phyloP scores from a whole-genome alignment of 257 asterid genomes.

The Hygrophila difformis region DNA sequence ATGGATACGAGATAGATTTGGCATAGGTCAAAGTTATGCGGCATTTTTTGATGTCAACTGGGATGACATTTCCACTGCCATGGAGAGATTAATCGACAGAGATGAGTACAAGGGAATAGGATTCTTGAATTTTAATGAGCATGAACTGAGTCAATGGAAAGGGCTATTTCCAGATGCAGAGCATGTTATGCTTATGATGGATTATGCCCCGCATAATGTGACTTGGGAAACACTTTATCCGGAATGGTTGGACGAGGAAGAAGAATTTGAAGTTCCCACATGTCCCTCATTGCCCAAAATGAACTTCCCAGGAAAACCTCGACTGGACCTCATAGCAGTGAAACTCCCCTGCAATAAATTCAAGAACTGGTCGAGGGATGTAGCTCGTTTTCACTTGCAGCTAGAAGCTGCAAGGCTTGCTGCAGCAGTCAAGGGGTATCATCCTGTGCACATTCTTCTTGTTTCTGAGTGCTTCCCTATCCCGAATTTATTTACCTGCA shows the following conservation, averaged over 20 bases:
- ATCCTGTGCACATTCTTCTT: conserved; percentile 56
- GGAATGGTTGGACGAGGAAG: conserved; percentile 96
- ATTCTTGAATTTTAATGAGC: conserved; percentile 60
- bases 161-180: conserved; percentile 62
- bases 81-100: conserved; percentile 40
- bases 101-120: conserved; percentile 64
- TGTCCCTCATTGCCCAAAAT: conserved; percentile 69
- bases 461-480: conserved; percentile 74
- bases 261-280: conserved; percentile 72
- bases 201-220: conserved; percentile 38
- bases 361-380: conserved; percentile 70
- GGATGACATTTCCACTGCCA: conserved; percentile 53
- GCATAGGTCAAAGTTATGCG: conserved; percentile 38
- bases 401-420: conserved; percentile 80
- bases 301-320: conserved; percentile 50
- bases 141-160: conserved; percentile 56
- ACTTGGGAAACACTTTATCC: conserved; percentile 93
- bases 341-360: conserved; percentile 81
- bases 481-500: conserved; percentile 84
- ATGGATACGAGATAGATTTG: conserved; percentile 36
- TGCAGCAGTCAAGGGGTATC: conserved; percentile 60
- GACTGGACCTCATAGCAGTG: conserved; percentile 68
- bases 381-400: conserved; percentile 84
- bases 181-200: conserved; percentile 45
- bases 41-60: conserved; percentile 53